These are phyloP conservation scores for Paramecium sexaurelia DNA, from an alignment of 73 alveolate species.

Conservation along the genomic window DNA sequence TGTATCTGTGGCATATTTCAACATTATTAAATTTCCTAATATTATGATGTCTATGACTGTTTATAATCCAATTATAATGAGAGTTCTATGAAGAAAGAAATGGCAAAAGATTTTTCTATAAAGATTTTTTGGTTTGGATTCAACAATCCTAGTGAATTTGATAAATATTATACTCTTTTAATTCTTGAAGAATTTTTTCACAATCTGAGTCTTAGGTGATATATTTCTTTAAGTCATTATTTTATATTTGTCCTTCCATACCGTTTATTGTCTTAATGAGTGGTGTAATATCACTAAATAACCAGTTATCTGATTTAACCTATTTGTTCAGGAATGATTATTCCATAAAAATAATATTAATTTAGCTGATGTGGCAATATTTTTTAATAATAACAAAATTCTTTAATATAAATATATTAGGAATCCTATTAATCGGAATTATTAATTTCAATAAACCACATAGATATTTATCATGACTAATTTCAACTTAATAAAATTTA, in stretches of 20 bases:
- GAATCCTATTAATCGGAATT: not conserved
- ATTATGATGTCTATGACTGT: not conserved
- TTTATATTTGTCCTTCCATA: not conserved
- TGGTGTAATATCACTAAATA: not conserved
- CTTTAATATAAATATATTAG: not conserved
- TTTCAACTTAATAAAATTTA: not conserved
- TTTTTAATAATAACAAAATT: not conserved
- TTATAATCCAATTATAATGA: not conserved
- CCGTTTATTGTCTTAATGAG: not conserved
- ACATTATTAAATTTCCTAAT: not conserved
- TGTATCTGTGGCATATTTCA: not conserved
- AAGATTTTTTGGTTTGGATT: not conserved
- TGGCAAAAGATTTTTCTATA: not conserved
- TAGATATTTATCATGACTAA: too few relatives aligned
- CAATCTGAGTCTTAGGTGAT: not conserved
- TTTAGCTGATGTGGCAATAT: not conserved
- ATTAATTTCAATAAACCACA: not conserved
- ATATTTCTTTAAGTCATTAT: not conserved
- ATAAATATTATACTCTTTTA: not conserved
- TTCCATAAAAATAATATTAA: not conserved
- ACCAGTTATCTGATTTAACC: slow-evolving; percentile 15
- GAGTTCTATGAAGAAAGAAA: not conserved
- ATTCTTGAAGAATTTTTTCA: not conserved
- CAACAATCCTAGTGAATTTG: not conserved
- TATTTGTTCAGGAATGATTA: not conserved